Base-by-base conservation (phyloP, 2,329 filamentous ascomycete genomes). In the Cryphonectria radicalis region DNA sequence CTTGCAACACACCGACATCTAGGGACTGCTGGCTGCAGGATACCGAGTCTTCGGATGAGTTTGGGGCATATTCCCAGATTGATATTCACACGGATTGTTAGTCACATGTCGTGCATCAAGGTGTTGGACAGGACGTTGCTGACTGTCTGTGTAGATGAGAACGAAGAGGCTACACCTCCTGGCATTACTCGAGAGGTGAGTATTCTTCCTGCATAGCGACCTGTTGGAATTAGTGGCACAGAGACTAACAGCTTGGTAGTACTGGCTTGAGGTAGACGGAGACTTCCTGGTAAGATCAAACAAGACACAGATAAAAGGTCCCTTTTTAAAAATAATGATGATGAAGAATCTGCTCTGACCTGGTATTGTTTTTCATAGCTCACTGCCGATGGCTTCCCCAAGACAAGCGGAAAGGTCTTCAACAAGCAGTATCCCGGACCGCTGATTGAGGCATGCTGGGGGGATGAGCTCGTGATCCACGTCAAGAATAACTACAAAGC, bases 381-480 rank as follows among this genome's bases (percentile, higher is more conserved):
- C 28, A 63, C 55, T 22, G 72, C 72, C 19, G 72, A 73, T 50
- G 72, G 72, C 4, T 73, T 73, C 60, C 32, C 59, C 43, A 73
- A 73, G 62, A 73, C 70, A 13, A 72, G 63, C 37, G 72, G 72
- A 32, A 73, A 71, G 28, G 69, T 67, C 50, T 75, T 77, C 70
- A 78, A 79, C 69, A 74, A 75, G 2, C 66, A 70, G 0, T 77
- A 75, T 42, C 78, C 77, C 0, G 77, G 77, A 1, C 77, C 77
- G 17, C 68, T 74, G 14, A 73, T 79, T 50, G 74, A 77, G 50
- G 77, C 78, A 2, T 77, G 75, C 66, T 79, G 77, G 77, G 78
- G 77, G 4, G 78, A 79, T 69, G 71, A 75, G 37, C 64, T 79
- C 11, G 70, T 76, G 2, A 73, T 79, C 17, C 75, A 77, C 57